Evolutionary conservation across 1,139 yeast genomes (phyloP).

Genomic region (Diutina neorugosa): DNA sequence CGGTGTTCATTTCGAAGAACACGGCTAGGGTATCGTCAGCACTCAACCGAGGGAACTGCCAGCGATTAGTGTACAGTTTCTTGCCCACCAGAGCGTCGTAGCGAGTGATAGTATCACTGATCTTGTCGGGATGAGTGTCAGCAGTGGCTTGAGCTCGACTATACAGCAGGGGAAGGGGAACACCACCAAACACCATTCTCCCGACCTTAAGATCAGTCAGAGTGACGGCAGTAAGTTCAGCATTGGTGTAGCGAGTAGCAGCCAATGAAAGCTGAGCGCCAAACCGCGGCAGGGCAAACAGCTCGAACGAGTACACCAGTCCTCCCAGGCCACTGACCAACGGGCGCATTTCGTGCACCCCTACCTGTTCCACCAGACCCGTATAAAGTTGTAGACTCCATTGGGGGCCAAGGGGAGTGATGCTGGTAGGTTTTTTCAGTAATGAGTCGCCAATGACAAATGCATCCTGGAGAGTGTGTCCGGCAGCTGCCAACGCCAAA

Average conservation of each 20-base stretch:
- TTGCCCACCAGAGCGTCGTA: constrained; percentile 22
- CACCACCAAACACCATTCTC: constrained; percentile 18
- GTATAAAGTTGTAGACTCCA: constrained; percentile 12
- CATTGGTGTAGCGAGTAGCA: constrained; percentile 6
- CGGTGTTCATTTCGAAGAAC: constrained; percentile 22
- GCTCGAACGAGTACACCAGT: constrained; percentile 14
- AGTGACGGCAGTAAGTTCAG: constrained; percentile 18
- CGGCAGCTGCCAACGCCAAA: constrained; percentile 20
- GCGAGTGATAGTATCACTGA: constrained; percentile 21
- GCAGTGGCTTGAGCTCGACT: constrained; percentile 13
- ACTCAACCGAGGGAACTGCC: constrained; percentile 18
- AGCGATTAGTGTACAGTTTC: constrained; percentile 23
- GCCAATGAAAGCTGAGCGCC: not conserved
- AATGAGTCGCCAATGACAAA: constrained; percentile 10
- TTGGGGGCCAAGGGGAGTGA: constrained; percentile 9
- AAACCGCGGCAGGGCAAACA: constrained; percentile 16
- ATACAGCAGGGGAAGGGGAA: constrained; percentile 24
- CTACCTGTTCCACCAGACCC: constrained; percentile 30
- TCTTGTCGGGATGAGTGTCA: constrained; percentile 17
- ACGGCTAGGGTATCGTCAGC: constrained; percentile 17
- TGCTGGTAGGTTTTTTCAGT: constrained; percentile 16
- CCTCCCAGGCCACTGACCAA: constrained; percentile 22
- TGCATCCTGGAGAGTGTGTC: constrained; percentile 16
- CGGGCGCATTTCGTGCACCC: constrained; percentile 27
- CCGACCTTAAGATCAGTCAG: constrained; percentile 21